Percentiles rank a stretch among this genome's conserved stretches.
These are phyloP conservation scores for Mucor lusitanicus DNA, from an alignment of 371 early-diverging fungal species.

Conservation along the genomic window DNA sequence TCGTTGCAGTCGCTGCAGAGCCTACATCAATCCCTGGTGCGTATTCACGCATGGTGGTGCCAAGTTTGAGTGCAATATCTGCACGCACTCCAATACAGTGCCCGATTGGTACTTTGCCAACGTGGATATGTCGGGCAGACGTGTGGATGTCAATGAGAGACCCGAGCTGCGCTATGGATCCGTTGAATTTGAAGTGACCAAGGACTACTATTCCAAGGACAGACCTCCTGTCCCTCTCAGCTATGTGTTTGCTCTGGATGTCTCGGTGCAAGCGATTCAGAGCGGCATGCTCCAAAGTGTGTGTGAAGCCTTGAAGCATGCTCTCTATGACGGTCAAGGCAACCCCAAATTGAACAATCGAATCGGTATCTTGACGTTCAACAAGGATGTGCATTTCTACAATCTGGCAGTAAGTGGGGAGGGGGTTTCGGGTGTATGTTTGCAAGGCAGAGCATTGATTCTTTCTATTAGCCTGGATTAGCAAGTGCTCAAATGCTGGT, in stretches of 20 bases:
- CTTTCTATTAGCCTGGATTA: conserved; percentile 56
- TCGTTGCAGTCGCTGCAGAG: conserved; percentile 91
- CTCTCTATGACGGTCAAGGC: conserved; percentile 64
- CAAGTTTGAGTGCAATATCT: conserved; percentile 91
- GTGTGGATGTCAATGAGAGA: conserved; percentile 84
- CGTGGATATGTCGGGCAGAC: conserved; percentile 90
- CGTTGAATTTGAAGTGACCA: conserved; percentile 90
- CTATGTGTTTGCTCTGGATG: conserved; percentile 95
- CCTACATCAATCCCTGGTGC: conserved; percentile 93
- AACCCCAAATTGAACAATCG: conserved; percentile 34
- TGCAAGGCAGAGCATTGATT: background rate
- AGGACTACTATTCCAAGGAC: conserved; percentile 60
- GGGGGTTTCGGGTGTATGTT: background rate
- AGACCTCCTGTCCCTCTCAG: conserved; percentile 72
- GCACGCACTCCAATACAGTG: conserved; percentile 85
- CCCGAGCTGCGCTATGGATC: conserved; percentile 92
- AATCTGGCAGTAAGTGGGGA: conserved; percentile 70
- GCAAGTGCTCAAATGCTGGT: conserved; percentile 95
- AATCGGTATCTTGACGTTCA: conserved; percentile 91
- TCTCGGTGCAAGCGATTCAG: conserved; percentile 83
- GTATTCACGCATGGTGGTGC: conserved; percentile 90
- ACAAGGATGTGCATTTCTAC: conserved; percentile 92
- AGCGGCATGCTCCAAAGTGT: conserved; percentile 76
- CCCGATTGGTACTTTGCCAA: conserved; percentile 93
- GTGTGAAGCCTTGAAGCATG: conserved; percentile 72